These are phyloP conservation scores for Cyberlindnera misumaiensis DNA, from an alignment of 805 yeast species.

Conservation along the genomic window DNA sequence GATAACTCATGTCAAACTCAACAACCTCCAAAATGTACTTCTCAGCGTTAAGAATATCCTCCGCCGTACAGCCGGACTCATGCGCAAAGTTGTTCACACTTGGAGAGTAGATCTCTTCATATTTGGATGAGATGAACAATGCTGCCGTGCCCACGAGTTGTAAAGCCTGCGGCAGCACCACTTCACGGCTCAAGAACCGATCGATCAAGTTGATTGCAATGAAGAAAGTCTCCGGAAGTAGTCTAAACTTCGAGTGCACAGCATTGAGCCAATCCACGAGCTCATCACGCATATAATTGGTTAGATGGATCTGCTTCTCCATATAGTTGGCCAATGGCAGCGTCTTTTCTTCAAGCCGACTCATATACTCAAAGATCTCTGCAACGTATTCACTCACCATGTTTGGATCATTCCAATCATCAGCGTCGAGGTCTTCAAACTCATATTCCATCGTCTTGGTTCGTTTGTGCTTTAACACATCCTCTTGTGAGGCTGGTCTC, in stretches of 20 bases:
- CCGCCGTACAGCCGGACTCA: conserved; percentile 75
- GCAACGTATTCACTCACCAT: conserved; percentile 92
- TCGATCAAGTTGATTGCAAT: conserved; percentile 84
- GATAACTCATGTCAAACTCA: conserved; percentile 73
- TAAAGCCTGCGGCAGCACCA: conserved; percentile 71
- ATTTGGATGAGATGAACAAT: conserved; percentile 83
- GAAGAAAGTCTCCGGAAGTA: conserved; percentile 82
- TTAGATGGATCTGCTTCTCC: conserved; percentile 35
- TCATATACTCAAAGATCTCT: conserved; percentile 78
- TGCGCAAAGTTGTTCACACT: conserved; percentile 80
- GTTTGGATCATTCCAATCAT: conserved; percentile 71
- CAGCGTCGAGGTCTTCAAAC: conserved; percentile 77
- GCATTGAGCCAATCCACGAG: conserved; percentile 93
- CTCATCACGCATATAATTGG: conserved; percentile 61
- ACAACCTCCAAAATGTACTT: conserved; percentile 69
- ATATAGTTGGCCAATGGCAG: conserved; percentile 45
- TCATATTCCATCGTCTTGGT: conserved; percentile 27
- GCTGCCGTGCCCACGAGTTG: conserved; percentile 86
- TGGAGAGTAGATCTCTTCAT: conserved; percentile 89
- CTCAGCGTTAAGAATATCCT: conserved; percentile 82
- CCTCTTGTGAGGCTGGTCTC: conserved; percentile 21
- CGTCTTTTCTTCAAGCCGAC: conserved; percentile 63
- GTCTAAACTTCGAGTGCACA: conserved; percentile 76
- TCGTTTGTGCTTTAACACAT: conserved; percentile 15
- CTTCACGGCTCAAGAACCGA: conserved; percentile 71